Conservation (phyloP, 2,329 filamentous ascomycete species). For the Aspergillus sp. region DNA sequence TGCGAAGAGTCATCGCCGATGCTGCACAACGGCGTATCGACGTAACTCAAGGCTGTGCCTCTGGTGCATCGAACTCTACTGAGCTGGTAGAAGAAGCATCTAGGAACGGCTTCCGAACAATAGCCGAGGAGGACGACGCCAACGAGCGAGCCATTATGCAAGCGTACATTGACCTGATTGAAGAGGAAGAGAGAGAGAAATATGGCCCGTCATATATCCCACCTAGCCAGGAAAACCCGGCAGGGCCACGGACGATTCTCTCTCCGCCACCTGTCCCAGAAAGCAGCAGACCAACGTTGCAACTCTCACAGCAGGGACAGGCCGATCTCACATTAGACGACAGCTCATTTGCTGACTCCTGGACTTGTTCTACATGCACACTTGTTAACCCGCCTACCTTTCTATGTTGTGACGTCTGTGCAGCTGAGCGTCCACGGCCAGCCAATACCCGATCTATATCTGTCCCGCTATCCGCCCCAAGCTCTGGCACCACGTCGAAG, state of each 20-base stretch:
- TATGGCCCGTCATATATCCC: slow-evolving; percentile 61
- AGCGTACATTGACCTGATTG: slow-evolving; percentile 82
- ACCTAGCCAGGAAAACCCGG: slow-evolving; percentile 58
- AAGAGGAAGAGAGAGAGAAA: slow-evolving; percentile 72
- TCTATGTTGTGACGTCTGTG: slow-evolving; percentile 65
- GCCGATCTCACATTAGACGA: slow-evolving; percentile 31
- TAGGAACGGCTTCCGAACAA: slow-evolving; percentile 76
- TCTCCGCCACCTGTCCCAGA: slow-evolving; percentile 44
- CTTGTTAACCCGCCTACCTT: slow-evolving; percentile 64
- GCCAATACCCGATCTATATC: slow-evolving; percentile 23
- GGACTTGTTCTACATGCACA: slow-evolving; percentile 66
- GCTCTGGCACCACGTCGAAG: slow-evolving; percentile 10
- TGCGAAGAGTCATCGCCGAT: slow-evolving; percentile 72
- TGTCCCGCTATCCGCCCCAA: slow-evolving; percentile 16
- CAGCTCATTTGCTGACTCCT: slow-evolving; percentile 48
- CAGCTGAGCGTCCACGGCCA: slow-evolving; percentile 55
- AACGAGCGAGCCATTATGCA: slow-evolving; percentile 86
- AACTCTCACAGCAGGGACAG: slow-evolving; percentile 11
- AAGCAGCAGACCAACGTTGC: slow-evolving; percentile 28
- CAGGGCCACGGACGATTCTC: slow-evolving; percentile 48
- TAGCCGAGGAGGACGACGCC: slow-evolving; percentile 85
- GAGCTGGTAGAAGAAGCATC: slow-evolving; percentile 70
- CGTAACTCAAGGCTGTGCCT: slow-evolving; percentile 75
- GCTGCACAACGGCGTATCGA: slow-evolving; percentile 72
- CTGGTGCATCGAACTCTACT: slow-evolving; percentile 67